Conservation (phyloP, 805 yeast species). For the Metschnikowia henanensis region DNA sequence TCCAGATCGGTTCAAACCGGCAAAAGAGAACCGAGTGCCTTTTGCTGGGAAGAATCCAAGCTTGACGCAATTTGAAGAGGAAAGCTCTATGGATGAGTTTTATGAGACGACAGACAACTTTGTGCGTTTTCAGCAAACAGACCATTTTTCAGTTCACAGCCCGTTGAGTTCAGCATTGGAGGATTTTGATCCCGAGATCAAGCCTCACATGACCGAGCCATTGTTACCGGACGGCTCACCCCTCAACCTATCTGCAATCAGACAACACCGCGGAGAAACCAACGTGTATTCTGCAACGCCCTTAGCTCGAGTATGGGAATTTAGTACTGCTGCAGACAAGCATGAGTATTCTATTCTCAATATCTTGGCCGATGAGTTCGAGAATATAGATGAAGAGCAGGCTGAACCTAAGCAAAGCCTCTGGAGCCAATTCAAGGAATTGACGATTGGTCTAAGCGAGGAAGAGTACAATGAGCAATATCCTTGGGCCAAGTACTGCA, state of each 20-base stretch:
- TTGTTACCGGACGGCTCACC: slow-evolving; percentile 15
- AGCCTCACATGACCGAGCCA: slow-evolving; percentile 20
- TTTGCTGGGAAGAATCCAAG: background rate
- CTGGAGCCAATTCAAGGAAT: slow-evolving; percentile 12
- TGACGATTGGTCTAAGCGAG: slow-evolving; percentile 14
- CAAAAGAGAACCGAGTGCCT: background rate
- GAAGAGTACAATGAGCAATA: slow-evolving; percentile 17
- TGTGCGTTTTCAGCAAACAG: background rate
- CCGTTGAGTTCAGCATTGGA: slow-evolving; percentile 13
- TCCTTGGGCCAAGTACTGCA: slow-evolving; percentile 20
- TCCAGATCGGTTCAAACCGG: background rate
- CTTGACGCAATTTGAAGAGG: slow-evolving; percentile 6
- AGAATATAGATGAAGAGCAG: slow-evolving; percentile 9
- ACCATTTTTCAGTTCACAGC: background rate
- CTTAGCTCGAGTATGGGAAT: slow-evolving; percentile 17
- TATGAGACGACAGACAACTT: slow-evolving; percentile 13
- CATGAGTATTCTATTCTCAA: slow-evolving; percentile 17
- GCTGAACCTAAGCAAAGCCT: slow-evolving; percentile 1
- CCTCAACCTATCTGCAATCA: slow-evolving; percentile 14
- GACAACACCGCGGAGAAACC: slow-evolving; percentile 10
- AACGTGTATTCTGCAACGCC: slow-evolving; percentile 16
- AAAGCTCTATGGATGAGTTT: slow-evolving; percentile 16
- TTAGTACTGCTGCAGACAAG: slow-evolving; percentile 7
- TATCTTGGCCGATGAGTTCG: slow-evolving; percentile 18
- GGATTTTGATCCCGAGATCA: slow-evolving; percentile 12